Base-by-base conservation (phyloP, 2,329 filamentous ascomycete genomes). In the Aspergillus alliaceus region DNA sequence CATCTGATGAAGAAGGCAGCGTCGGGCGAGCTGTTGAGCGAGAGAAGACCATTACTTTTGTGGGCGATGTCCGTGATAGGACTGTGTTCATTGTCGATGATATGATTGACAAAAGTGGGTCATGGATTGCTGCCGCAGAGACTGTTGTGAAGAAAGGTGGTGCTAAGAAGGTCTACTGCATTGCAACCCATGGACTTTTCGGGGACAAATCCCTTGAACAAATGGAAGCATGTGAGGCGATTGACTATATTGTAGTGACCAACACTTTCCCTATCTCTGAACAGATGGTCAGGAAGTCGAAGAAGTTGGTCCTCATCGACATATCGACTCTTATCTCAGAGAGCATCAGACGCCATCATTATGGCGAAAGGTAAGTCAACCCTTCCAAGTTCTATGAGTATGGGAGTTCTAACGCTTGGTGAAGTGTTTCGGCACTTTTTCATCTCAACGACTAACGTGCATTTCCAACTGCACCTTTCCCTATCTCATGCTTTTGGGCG, bases 71-170 rank as follows among this genome's bases (percentile, higher is more conserved):
- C 59, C 89, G 87, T 70, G 87, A 91, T 71, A 86, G 91, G 57
- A 88, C 91, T 0, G 95, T 98, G 53, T 89, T 99, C 72, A 92
- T 99, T 59, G 90, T 99, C 50, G 95, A 99, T 73, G 95, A 99
- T 73, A 98, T 99, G 90, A 97, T 99, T 69, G 95, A 99, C 78
- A 97, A 96, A 79, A 88, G 92, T 9, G 91, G 90, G 14, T 96
- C 91, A 6, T 99, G 95, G 95, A 96, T 99, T 65, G 93, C 93
- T 6, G 95, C 95, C 6, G 95, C 95, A 12, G 95, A 99, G 80
- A 96, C 93, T 1, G 93, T 96, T 2, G 90, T 96, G 53, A 98
- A 98, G 81, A 86, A 90, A 62, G 96, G 95, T 63, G 85, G 86
- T 44, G 95, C 95, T 1, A 96, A 90, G 66, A 95, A 90, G 75